phyloP scores from a whole-genome alignment of 2,329 filamentous ascomycete genomes.

The Ceratocystis alfenasii region DNA sequence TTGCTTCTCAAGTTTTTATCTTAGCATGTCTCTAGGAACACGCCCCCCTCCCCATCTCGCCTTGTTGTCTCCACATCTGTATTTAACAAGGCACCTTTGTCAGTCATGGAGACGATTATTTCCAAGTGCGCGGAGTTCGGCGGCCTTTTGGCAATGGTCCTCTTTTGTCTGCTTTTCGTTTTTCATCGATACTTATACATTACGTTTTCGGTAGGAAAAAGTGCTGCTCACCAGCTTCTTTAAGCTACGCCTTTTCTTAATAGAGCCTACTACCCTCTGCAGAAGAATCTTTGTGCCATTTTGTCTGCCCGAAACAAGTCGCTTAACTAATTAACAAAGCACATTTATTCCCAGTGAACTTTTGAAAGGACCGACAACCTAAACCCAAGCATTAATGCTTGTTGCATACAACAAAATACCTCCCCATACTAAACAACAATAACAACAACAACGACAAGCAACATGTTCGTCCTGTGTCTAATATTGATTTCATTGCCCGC shows the following conservation, averaged over 20 bases:
- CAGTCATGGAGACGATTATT: background rate
- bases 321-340: background rate
- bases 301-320: conserved; percentile 1
- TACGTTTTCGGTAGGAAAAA: conserved; percentile 6
- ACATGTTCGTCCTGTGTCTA: background rate
- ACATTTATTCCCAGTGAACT: background rate
- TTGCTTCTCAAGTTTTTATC: background rate
- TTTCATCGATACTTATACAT: background rate
- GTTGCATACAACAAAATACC: too few species aligned
- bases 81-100: background rate
- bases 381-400: background rate
- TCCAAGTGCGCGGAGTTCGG: background rate
- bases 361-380: background rate
- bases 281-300: conserved; percentile 13
- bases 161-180: background rate
- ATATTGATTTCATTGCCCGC: background rate
- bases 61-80: background rate
- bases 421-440: too few species aligned
- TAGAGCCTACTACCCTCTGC: background rate
- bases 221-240: background rate
- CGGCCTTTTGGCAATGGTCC: background rate
- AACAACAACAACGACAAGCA: too few species aligned
- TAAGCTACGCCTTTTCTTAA: background rate
- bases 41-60: background rate
- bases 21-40: background rate